phyloP scores from a whole-genome alignment of 495 filamentous ascomycete species.

The Terfezia boudieri region DNA sequence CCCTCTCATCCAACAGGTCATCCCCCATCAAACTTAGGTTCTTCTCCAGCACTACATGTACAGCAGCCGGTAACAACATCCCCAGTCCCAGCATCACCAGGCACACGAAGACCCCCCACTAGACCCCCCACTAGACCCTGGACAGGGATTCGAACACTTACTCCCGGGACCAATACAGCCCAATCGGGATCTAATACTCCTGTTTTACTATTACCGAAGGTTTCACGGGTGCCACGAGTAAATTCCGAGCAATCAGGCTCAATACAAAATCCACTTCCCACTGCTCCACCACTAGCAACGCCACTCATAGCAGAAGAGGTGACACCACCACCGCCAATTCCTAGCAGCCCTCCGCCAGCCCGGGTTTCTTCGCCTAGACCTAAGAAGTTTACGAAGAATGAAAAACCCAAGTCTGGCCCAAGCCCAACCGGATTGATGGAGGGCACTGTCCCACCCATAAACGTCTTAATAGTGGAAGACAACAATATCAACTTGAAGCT shows the following conservation, averaged over 20 bases:
- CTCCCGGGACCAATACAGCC: too few relatives aligned
- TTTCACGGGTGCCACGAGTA: too few relatives aligned
- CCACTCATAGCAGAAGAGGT: conserved; percentile 27
- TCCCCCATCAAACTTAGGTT: background rate
- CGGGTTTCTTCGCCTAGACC: conserved; percentile 36
- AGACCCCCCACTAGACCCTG: conserved; percentile 2
- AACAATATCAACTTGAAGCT: conserved; percentile 92
- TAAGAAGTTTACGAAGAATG: conserved; percentile 32
- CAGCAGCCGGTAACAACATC: conserved; percentile 43
- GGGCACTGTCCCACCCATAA: conserved; percentile 81
- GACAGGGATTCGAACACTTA: too few relatives aligned
- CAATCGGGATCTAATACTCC: too few relatives aligned
- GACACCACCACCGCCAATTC: conserved; percentile 26
- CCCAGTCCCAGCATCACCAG: conserved; percentile 55
- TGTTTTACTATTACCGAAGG: too few relatives aligned
- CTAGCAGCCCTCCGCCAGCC: conserved; percentile 28
- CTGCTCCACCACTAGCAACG: conserved; percentile 34
- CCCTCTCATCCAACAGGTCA: background rate
- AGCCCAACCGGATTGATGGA: conserved; percentile 42
- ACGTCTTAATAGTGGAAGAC: conserved; percentile 93
- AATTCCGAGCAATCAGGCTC: too few relatives aligned
- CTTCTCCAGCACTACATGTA: background rate
- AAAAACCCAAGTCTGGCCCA: conserved; percentile 29
- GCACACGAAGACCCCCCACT: conserved; percentile 31
- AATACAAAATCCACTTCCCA: conserved; percentile 19